These are phyloP conservation scores for Puccinia triticina DNA, from an alignment of 1,284 basidiomycete species.

Conservation along the genomic window DNA sequence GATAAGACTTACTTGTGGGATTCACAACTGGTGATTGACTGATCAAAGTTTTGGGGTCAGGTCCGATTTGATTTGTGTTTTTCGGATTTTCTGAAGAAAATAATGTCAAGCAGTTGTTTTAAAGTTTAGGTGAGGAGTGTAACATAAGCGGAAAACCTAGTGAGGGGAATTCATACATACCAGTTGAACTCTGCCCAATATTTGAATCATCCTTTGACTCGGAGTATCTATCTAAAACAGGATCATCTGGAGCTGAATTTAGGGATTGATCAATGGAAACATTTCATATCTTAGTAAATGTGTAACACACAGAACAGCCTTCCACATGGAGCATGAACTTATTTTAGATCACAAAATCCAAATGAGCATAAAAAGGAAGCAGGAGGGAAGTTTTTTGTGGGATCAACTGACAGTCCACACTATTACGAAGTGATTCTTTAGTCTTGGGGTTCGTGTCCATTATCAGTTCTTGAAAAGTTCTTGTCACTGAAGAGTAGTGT, in stretches of 20 bases:
- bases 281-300: slow-evolving; percentile 11
- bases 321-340: slow-evolving; percentile 14
- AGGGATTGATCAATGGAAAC: not conserved
- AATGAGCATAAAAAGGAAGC: not conserved
- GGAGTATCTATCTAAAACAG: slow-evolving; percentile 18
- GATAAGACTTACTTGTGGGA: not conserved
- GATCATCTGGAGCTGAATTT: slow-evolving; percentile 24
- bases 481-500: too few relatives aligned
- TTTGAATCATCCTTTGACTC: slow-evolving; percentile 3
- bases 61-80: not conserved
- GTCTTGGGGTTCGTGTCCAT: too few relatives aligned
- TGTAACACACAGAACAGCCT: slow-evolving; percentile 28
- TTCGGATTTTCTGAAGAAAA: not conserved
- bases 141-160: too few relatives aligned
- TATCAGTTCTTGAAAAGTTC: too few relatives aligned
- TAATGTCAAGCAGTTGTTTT: not conserved
- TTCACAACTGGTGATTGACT: not conserved
- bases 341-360: not conserved
- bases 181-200: not conserved
- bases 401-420: slow-evolving; percentile 2
- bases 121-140: too few relatives aligned
- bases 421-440: not conserved
- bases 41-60: not conserved
- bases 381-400: not conserved
- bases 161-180: too few relatives aligned